Percentiles rank a stretch among this genome's conserved stretches.
Evolutionary conservation across 2,329 filamentous ascomycete genomes (phyloP).

Genomic region (Lomentospora prolificans): DNA sequence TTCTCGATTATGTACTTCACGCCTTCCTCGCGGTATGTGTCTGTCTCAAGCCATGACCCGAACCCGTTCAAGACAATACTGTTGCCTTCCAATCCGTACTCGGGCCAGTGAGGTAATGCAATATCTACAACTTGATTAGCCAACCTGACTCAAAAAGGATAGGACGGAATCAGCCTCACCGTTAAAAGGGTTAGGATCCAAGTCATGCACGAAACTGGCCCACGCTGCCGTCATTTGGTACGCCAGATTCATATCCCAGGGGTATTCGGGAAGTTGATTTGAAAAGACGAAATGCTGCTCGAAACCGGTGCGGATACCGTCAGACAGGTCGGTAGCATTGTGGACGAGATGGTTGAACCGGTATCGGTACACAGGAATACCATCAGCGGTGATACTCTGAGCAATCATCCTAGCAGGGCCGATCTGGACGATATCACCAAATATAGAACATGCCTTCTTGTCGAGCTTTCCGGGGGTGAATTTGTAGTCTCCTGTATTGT

Average conservation of each 20-base stretch:
- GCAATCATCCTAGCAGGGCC: background rate
- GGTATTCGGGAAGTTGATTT: background rate
- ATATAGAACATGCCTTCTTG: background rate
- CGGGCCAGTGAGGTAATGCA: background rate
- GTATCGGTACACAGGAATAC: background rate
- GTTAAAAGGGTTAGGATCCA: background rate
- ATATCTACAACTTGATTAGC: no score
- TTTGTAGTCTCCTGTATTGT: background rate
- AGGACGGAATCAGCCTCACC: no score
- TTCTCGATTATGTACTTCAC: background rate
- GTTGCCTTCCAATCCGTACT: background rate
- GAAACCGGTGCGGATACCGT: background rate
- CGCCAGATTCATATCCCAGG: background rate
- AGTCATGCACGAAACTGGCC: background rate
- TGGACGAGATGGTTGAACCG: background rate
- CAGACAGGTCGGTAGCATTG: background rate
- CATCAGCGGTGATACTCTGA: background rate
- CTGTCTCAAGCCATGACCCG: background rate
- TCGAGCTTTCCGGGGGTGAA: background rate
- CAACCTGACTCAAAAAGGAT: no score
- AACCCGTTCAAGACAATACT: background rate
- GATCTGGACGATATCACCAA: background rate
- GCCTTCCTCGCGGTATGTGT: background rate
- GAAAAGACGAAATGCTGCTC: background rate
- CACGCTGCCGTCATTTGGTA: background rate